These are phyloP conservation scores for Lepidopterella palustris DNA, from an alignment of 495 filamentous ascomycete genomes.

Conservation along the genomic window DNA sequence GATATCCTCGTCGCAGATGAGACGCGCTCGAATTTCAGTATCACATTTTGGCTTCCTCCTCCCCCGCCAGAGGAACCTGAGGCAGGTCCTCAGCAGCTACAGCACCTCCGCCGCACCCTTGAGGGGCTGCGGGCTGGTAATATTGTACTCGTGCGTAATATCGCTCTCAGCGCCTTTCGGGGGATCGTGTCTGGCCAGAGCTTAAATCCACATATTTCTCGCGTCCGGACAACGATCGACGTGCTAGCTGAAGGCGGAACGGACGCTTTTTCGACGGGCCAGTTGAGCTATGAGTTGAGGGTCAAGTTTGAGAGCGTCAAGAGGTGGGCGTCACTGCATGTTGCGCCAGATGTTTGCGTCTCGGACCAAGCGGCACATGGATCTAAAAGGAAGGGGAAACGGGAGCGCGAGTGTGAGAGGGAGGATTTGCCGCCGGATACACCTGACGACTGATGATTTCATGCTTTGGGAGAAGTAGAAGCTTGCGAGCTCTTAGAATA, in stretches of 20 bases:
- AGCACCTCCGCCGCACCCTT: constrained; percentile 37
- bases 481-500: too few species aligned
- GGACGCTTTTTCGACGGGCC: constrained; percentile 44
- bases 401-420: not conserved
- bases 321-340: constrained; percentile 70
- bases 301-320: constrained; percentile 61
- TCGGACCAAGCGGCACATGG: not conserved
- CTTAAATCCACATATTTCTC: constrained; percentile 49
- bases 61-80: constrained; percentile 2
- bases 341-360: constrained; percentile 39
- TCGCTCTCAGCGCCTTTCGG: constrained; percentile 67
- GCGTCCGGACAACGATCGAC: constrained; percentile 62
- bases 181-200: constrained; percentile 66
- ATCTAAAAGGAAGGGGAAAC: not conserved
- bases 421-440: constrained; percentile 2
- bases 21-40: constrained; percentile 68
- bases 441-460: not conserved
- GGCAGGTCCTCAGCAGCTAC: not conserved
- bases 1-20: constrained; percentile 84
- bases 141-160: constrained; percentile 66
- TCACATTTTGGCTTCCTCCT: constrained; percentile 73
- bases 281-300: not conserved
- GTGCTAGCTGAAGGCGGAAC: constrained; percentile 52
- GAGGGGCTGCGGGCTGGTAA: constrained; percentile 56
- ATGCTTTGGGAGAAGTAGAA: not conserved